Base-by-base conservation (phyloP, 2,329 filamentous ascomycete genomes). In the Botrytis deweyae region DNA sequence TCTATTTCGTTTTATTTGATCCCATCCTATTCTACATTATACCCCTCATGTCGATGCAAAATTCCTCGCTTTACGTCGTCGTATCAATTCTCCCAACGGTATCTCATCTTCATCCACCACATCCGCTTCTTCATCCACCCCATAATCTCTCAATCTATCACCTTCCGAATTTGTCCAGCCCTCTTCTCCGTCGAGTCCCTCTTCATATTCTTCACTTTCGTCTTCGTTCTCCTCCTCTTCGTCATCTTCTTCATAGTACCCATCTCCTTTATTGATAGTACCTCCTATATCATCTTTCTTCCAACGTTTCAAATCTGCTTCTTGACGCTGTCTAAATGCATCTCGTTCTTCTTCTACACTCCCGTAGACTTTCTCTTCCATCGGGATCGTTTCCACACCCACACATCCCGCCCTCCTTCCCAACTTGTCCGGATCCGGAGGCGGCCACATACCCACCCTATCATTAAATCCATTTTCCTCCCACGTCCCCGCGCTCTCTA, bases 381-480 rank as follows among this genome's bases (percentile, higher is more conserved):
- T 42, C 6, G 74, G 67, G 40, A 65, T 72, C 3, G 73, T 72
- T 25, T 74, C 68, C 42, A 65, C 69, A 22, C 61, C 44, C 38
- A 8, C 22, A 25, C 66, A 69, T 33, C 66, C 69, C 1, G 63
- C 64, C n/a, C 69, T 71, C 67, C 78, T 74, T 66, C 78, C 84
- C 75, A 87, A 80, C 81, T 89, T 91, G 42, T 91, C 89, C 33
- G 89, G 89, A 81, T 92, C 88, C 0, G 83, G 82, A 0, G 90
- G 90, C 38, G 90, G 90, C 90, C 90, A 92, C 80, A 88, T 85
- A 70, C 86, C 87, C 59, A 84, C 81, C 71, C 82, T 82, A 76
- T 90, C 87, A 82, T 96, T 94, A 81, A 95, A 92, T 1, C 90
- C 93, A 82, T 96, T 96, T 76, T 92, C 91, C 75, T 91, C 88